These are phyloP conservation scores for Blastocystis sp. DNA, from an alignment of 352 stramenopile genomes.

Conservation along the genomic window DNA sequence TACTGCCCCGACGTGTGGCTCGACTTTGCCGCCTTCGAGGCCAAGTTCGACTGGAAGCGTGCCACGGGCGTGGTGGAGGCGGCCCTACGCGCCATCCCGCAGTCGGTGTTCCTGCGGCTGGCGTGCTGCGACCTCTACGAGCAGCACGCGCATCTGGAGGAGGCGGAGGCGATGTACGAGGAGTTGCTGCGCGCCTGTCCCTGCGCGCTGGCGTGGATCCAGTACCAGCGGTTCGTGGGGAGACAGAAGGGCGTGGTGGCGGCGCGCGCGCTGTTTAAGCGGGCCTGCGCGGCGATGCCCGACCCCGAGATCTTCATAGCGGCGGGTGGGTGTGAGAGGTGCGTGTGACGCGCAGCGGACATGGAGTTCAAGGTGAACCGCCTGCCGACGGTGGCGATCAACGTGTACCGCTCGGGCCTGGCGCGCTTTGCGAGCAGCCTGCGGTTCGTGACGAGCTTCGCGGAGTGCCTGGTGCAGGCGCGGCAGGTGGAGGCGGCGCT, in stretches of 20 bases:
- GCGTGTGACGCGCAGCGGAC: neutral
- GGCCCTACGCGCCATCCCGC: constrained; percentile 17
- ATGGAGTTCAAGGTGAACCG: constrained; percentile 13
- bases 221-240: constrained; percentile 30
- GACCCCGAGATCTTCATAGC: neutral
- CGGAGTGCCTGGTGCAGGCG: constrained; percentile 14
- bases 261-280: neutral
- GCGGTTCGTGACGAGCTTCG: constrained; percentile 7
- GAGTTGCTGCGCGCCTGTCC: constrained; percentile 5
- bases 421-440: neutral
- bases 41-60: constrained; percentile 24
- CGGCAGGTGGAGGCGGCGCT: neutral
- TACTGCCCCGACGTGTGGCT: constrained; percentile 62
- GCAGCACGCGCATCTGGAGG: constrained; percentile 5
- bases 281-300: neutral
- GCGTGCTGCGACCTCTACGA: constrained; percentile 62
- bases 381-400: neutral
- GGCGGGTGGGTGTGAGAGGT: neutral
- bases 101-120: constrained; percentile 18
- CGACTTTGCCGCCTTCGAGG: constrained; percentile 36
- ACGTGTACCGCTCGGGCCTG: neutral
- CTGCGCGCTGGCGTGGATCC: constrained; percentile 4
- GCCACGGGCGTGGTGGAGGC: constrained; percentile 8
- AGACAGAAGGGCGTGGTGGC: constrained; percentile 31
- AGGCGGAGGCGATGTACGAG: constrained; percentile 9